Evolutionary conservation across 306 rosid genomes (phyloP).

Genomic region (Dicorynia guianensis): DNA sequence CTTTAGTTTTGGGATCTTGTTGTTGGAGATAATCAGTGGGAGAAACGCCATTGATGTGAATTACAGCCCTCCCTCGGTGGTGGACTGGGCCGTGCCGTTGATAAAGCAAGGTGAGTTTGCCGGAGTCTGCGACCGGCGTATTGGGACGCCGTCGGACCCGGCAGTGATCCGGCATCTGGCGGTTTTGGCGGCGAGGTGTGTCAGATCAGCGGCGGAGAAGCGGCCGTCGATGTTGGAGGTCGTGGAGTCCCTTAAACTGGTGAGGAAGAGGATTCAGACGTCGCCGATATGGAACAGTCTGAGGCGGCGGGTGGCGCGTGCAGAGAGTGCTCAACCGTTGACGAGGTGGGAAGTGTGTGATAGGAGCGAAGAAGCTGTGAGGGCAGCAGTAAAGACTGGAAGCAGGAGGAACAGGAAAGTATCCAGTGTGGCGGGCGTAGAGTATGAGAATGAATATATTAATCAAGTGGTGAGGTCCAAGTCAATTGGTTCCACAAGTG

Average conservation of each 20-base stretch:
- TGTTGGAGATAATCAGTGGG: constrained; percentile 82
- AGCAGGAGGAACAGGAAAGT: constrained; percentile 69
- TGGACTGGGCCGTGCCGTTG: constrained; percentile 90
- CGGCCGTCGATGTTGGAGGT: constrained; percentile 84
- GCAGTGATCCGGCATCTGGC: constrained; percentile 53
- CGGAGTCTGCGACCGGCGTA: constrained; percentile 62
- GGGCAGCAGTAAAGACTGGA: constrained; percentile 36
- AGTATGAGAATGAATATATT: constrained; percentile 34
- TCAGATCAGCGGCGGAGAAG: constrained; percentile 70
- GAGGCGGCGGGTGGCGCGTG: constrained; percentile 59
- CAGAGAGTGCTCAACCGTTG: constrained; percentile 34
- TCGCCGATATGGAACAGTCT: constrained; percentile 57
- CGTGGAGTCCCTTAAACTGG: constrained; percentile 59
- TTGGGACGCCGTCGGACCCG: constrained; percentile 56
- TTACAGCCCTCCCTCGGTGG: constrained; percentile 85
- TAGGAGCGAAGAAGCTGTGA: constrained; percentile 46
- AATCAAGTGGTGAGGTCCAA: constrained; percentile 54
- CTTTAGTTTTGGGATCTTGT: constrained; percentile 87
- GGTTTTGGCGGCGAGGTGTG: constrained; percentile 73
- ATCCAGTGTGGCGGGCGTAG: constrained; percentile 57
- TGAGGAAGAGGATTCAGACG: constrained; percentile 44
- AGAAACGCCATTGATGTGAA: constrained; percentile 84
- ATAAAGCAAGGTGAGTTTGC: constrained; percentile 55
- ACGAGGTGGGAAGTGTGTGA: constrained; percentile 33
- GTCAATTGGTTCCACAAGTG: constrained; percentile 58